phyloP scores from a whole-genome alignment of 1,139 yeast genomes.

The Hemisphaericaspora subhashii region DNA sequence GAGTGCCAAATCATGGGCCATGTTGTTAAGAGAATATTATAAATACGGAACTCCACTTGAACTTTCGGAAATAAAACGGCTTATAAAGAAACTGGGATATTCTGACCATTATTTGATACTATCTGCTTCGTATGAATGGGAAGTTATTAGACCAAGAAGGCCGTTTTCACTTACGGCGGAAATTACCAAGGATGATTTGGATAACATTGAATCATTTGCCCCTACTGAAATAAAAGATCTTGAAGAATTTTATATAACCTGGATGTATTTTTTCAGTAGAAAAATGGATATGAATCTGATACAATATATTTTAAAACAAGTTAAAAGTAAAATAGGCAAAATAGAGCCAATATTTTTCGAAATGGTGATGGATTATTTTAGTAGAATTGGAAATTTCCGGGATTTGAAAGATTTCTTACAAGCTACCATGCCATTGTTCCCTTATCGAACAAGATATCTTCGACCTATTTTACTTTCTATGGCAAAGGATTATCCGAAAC shows the following conservation, averaged over 20 bases:
- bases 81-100: conserved; percentile 22
- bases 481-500: conserved; percentile 29
- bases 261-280: conserved; percentile 17
- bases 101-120: conserved; percentile 25
- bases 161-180: conserved; percentile 25
- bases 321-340: conserved; percentile 18
- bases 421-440: neutral
- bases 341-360: conserved; percentile 13
- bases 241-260: conserved; percentile 14
- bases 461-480: conserved; percentile 19
- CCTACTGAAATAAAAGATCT: conserved; percentile 9
- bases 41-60: conserved; percentile 33
- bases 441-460: neutral
- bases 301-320: conserved; percentile 24
- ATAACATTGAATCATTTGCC: conserved; percentile 8
- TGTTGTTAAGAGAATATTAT: conserved; percentile 30
- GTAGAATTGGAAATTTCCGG: neutral
- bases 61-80: conserved; percentile 21
- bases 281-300: conserved; percentile 23
- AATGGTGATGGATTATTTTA: conserved; percentile 17
- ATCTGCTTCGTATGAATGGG: conserved; percentile 25
- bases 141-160: conserved; percentile 26
- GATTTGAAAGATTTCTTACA: neutral
- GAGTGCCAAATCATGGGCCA: conserved; percentile 27
- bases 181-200: conserved; percentile 26